Evolutionary conservation across 2,329 filamentous ascomycete species (phyloP), one percentile per base, ranked within the genome.

Genomic region (Diaporthe australafricana): DNA sequence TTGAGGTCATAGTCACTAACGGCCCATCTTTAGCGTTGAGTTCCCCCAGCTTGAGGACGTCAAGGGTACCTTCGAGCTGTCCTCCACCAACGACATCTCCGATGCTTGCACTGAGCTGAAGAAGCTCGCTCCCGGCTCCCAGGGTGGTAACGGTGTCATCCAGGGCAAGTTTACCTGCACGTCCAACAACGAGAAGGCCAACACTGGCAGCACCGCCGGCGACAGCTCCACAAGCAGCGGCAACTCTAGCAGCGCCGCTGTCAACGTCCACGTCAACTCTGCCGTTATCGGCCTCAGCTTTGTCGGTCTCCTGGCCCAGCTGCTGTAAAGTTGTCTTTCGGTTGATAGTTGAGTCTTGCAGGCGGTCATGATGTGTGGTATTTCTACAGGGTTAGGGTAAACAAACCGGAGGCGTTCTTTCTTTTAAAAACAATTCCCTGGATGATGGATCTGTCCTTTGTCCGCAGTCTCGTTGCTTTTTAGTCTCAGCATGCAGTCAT

Each of bases 1-100:
- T 2, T 22, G 11, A 1, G 9, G 38, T 60, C 50, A 50, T 2
- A 72, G 30, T 50, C 45, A 72, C 81, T 84, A 77, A 86, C 78
- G 72, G 8, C 27, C 2, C 16, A 3, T 16, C n/a, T 42, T 48
- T 69, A 97, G 94, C 73, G 91, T 96, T 76, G 80, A 87, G 45
- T 88, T 98, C 68, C 92, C 93, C 73, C 80, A 84, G 47, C 86
- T 96, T 32, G 83, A 87, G 72, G 87, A 91, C 75, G 93, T 95
- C 76, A 87, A 88, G 79, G 94, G 94, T 83, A 89, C 89, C 73
- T 93, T 94, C 81, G 91, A 92, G 78, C 84, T 94, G 76, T 86
- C 90, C 77, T 91, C 88, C 76, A 93, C 91, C 68, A 87, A 86
- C 72, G 86, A 92, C 74, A 91, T 94, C 75, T 75, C 75, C 72